Percentiles rank a stretch among this genome's conserved stretches.
Conservation (phyloP, 805 yeast species). For the Brettanomyces anomalus region DNA sequence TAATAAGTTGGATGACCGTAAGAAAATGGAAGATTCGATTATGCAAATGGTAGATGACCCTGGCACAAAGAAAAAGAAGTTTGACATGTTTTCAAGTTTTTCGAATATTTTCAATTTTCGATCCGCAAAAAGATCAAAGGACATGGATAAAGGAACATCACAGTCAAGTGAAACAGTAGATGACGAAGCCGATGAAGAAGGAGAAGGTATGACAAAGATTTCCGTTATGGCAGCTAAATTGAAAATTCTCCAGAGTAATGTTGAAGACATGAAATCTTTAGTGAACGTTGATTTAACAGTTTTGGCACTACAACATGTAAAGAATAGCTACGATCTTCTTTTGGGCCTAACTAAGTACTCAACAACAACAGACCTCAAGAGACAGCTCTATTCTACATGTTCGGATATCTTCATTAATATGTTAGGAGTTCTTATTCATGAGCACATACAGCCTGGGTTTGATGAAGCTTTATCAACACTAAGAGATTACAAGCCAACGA, state of each 20-base stretch:
- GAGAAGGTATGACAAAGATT: conserved; percentile 14
- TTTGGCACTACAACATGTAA: conserved; percentile 60
- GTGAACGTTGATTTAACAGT: conserved; percentile 77
- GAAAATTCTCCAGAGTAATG: conserved; percentile 64
- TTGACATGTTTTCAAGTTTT: conserved; percentile 54
- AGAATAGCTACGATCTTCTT: conserved; percentile 52
- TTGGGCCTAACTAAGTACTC: conserved; percentile 31
- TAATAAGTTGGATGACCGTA: conserved; percentile 27
- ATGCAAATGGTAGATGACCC: conserved; percentile 24
- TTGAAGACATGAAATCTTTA: conserved; percentile 66
- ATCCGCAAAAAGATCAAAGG: too few species aligned
- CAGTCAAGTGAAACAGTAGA: conserved; percentile 15
- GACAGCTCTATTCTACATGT: conserved; percentile 26
- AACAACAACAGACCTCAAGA: conserved; percentile 21
- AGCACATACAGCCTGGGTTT: conserved; percentile 83
- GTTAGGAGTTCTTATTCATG: conserved; percentile 50
- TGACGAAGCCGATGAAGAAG: conserved; percentile 21
- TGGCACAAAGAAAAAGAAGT: conserved; percentile 23
- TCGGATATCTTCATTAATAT: conserved; percentile 63
- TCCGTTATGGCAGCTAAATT: conserved; percentile 75
- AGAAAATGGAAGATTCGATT: conserved; percentile 30
- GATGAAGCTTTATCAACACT: conserved; percentile 67
- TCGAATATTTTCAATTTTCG: conserved; percentile 46
- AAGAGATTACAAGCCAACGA: conserved; percentile 66
- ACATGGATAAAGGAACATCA: conserved; percentile 14